Conservation (phyloP, 768 basidiomycete genomes). For the Dendrothele bispora region DNA sequence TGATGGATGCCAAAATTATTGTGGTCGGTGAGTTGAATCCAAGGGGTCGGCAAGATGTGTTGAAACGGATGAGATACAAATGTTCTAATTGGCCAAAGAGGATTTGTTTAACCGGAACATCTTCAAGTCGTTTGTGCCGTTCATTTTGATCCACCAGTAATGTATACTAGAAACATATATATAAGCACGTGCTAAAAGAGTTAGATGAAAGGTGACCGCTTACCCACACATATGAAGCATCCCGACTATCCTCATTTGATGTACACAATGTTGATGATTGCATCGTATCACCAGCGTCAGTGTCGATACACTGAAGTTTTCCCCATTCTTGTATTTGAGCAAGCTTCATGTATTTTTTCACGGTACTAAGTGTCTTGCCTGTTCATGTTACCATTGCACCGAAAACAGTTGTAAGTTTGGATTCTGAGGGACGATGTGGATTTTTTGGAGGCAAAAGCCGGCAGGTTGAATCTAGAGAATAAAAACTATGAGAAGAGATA, state of each 20-base stretch:
- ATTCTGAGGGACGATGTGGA: neutral
- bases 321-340: slow-evolving; percentile 14
- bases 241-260: slow-evolving; percentile 10
- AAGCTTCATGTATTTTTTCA: neutral
- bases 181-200: neutral
- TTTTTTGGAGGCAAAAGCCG: slow-evolving; percentile 4
- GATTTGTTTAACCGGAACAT: neutral
- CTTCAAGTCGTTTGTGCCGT: neutral
- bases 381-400: slow-evolving; percentile 6
- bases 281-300: slow-evolving; percentile 17
- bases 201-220: slow-evolving; percentile 5
- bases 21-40: neutral
- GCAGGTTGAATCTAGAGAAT: slow-evolving; percentile 2
- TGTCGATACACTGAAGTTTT: slow-evolving; percentile 10
- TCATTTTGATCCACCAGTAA: slow-evolving; percentile 18
- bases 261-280: neutral
- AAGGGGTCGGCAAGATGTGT: neutral
- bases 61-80: slow-evolving; percentile 13
- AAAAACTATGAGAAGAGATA: neutral
- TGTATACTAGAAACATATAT: slow-evolving; percentile 16
- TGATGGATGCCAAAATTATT: slow-evolving; percentile 14
- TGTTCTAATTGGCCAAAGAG: slow-evolving; percentile 21
- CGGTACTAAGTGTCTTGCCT: neutral
- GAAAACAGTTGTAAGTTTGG: neutral
- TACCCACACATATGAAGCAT: slow-evolving; percentile 23